Evolutionary conservation across 805 yeast species (phyloP).

Genomic region (Ogataea zsoltii): DNA sequence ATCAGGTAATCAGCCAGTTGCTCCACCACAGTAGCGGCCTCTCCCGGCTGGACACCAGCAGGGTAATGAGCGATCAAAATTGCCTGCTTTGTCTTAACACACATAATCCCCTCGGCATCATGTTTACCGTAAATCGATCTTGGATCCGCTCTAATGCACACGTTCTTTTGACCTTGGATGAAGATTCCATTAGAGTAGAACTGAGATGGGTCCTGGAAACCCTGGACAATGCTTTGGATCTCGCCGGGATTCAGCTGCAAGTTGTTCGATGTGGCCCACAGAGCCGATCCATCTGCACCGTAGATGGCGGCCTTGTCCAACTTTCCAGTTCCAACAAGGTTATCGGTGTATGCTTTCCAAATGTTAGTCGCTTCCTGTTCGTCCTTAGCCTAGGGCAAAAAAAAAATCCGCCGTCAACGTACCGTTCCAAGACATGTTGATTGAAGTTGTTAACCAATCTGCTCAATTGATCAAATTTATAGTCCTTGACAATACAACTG

Average conservation of each 20-base stretch:
- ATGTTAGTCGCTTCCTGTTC: conserved; percentile 7
- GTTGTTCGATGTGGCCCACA: conserved; percentile 85
- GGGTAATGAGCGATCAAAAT: conserved; percentile 94
- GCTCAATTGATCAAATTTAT: too few species aligned
- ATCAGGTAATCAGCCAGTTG: conserved; percentile 94
- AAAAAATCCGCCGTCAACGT: conserved; percentile 14
- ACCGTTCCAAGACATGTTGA: conserved; percentile 38
- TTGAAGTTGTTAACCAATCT: neutral
- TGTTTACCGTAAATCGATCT: conserved; percentile 92
- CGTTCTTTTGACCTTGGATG: conserved; percentile 82
- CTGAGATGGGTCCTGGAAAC: conserved; percentile 75
- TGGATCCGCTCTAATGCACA: conserved; percentile 84
- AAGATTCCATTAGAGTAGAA: conserved; percentile 88
- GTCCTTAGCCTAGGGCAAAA: too few species aligned
- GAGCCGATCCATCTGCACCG: conserved; percentile 91
- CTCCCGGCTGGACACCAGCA: conserved; percentile 87
- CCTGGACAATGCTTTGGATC: conserved; percentile 69
- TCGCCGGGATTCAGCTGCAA: conserved; percentile 68
- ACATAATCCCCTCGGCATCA: conserved; percentile 83
- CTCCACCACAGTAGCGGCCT: conserved; percentile 92
- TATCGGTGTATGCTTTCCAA: conserved; percentile 85
- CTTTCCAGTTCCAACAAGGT: conserved; percentile 82
- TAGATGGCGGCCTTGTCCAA: conserved; percentile 91
- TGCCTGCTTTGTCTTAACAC: conserved; percentile 93
- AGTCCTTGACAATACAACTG: too few species aligned